Conservation (phyloP, 2,329 filamentous ascomycete genomes). For the Colletotrichum abscissum region DNA sequence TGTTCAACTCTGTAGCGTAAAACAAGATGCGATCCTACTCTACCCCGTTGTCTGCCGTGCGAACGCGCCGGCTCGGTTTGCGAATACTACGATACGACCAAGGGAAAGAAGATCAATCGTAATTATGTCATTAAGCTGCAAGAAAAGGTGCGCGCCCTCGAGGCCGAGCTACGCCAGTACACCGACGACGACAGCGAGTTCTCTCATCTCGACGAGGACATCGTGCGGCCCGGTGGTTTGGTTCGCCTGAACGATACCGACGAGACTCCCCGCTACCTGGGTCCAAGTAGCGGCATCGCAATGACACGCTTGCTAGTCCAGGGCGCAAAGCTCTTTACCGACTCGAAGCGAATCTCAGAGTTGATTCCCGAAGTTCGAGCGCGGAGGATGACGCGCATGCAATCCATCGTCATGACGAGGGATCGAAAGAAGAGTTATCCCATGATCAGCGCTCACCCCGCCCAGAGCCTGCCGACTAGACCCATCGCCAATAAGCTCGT, state of each 20-base stretch:
- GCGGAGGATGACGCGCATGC: slow-evolving; percentile 67
- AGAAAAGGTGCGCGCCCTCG: slow-evolving; percentile 83
- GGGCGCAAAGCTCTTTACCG: slow-evolving; percentile 92
- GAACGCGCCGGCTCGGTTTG: slow-evolving; percentile 91
- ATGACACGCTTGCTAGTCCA: slow-evolving; percentile 97
- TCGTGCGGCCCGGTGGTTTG: slow-evolving; percentile 86
- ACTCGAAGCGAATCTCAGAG: slow-evolving; percentile 90
- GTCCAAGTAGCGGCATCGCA: slow-evolving; percentile 93
- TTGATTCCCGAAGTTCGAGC: slow-evolving; percentile 81
- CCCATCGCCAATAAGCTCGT: slow-evolving; percentile 82
- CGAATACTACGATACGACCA: slow-evolving; percentile 94
- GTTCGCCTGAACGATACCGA: slow-evolving; percentile 87
- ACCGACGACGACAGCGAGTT: slow-evolving; percentile 81
- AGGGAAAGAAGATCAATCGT: slow-evolving; percentile 86
- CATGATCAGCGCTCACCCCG: slow-evolving; percentile 86
- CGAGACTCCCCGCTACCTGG: slow-evolving; percentile 88
- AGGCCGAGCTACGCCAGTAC: slow-evolving; percentile 82
- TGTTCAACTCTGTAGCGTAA: slow-evolving; percentile 74
- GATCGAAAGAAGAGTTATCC: slow-evolving; percentile 88
- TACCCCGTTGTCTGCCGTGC: slow-evolving; percentile 92
- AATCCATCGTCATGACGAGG: slow-evolving; percentile 65
- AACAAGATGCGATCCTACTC: slow-evolving; percentile 92
- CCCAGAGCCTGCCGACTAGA: slow-evolving; percentile 78
- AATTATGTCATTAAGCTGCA: slow-evolving; percentile 94
- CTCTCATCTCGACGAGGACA: slow-evolving; percentile 80